Conservation (phyloP, 441 rosid genomes). For the Bocquillonia castaneifolia region DNA sequence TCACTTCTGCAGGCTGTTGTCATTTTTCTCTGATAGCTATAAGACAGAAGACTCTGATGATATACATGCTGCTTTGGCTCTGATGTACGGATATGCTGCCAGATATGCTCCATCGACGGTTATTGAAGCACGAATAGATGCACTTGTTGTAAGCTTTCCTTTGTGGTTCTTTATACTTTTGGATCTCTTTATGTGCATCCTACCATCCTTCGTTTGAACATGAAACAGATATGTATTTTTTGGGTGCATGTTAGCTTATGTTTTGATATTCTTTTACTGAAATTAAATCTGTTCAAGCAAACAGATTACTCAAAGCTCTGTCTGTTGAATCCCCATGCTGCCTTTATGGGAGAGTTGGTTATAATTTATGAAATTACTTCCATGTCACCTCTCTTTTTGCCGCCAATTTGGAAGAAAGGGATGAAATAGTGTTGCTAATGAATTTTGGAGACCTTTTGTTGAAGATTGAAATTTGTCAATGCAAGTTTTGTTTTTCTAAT, state of each 20-base stretch:
- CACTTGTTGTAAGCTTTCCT: conserved; percentile 74
- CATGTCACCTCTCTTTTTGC: background rate
- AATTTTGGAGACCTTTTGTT: no score
- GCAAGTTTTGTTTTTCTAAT: background rate
- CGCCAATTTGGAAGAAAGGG: background rate
- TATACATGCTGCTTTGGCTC: conserved; percentile 98
- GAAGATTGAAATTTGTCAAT: background rate
- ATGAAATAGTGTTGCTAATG: background rate
- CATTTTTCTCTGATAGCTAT: conserved; percentile 79
- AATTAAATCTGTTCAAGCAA: background rate
- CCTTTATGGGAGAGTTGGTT: background rate
- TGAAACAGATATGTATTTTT: background rate
- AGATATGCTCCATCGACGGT: conserved; percentile 96
- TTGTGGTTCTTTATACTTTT: conserved; percentile 17
- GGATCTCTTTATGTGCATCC: background rate
- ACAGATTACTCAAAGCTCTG: background rate
- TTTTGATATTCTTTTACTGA: background rate
- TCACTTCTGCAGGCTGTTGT: conserved; percentile 62
- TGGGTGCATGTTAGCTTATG: background rate
- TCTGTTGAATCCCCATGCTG: background rate
- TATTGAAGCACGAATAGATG: conserved; percentile 98
- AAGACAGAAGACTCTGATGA: conserved; percentile 91
- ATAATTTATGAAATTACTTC: background rate
- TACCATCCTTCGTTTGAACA: background rate
- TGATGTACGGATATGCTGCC: conserved; percentile 99